Conservation (phyloP, 164 flowering plant species). For the Pachysandra terminalis region DNA sequence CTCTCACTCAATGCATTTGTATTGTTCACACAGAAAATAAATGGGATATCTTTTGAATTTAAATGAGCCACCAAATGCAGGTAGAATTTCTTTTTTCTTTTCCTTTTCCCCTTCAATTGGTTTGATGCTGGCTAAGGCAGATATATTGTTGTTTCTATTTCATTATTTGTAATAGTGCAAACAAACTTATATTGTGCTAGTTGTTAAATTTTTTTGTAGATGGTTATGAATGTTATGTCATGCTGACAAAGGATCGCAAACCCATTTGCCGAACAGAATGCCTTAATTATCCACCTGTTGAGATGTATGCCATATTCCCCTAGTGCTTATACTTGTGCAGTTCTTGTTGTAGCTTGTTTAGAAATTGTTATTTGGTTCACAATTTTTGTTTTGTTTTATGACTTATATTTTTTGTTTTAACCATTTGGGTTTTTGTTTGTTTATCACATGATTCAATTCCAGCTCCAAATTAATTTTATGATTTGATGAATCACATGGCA, state of each 20-base stretch:
- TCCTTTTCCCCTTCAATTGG: background rate
- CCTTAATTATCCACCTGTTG: conserved; percentile 8
- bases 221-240: conserved; percentile 11
- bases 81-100: background rate
- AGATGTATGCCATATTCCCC: conserved; percentile 10
- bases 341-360: background rate
- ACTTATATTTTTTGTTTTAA: background rate
- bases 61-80: conserved; percentile 5
- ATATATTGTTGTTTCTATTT: background rate
- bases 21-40: background rate
- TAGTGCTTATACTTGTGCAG: background rate
- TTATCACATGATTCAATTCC: background rate
- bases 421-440: background rate
- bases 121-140: background rate
- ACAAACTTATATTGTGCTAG: background rate
- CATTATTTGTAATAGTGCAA: background rate
- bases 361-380: background rate
- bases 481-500: too few species aligned
- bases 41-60: background rate
- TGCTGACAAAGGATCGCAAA: conserved; percentile 7
- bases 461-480: background rate
- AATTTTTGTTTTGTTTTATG: background rate
- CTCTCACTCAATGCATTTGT: background rate
- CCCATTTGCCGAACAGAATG: conserved; percentile 8
- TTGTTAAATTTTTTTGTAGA: conserved; percentile 8